phyloP scores from a whole-genome alignment of 345 rosid species.

The Arabidopsis arenosa region DNA sequence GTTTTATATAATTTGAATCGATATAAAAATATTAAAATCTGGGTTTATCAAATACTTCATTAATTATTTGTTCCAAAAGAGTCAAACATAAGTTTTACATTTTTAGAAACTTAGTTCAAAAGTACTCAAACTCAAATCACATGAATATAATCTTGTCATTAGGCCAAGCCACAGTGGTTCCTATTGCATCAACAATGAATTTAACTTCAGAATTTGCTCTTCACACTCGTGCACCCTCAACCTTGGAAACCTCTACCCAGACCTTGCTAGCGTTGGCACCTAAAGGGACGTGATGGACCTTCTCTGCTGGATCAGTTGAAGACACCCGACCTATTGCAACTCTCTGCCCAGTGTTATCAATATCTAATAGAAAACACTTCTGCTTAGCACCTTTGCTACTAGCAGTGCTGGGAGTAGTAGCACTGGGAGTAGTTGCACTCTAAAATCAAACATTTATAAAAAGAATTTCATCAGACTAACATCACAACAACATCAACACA shows the following conservation, averaged over 20 bases:
- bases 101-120: background rate
- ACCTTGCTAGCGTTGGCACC: background rate
- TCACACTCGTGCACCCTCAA: slow-evolving; percentile 15
- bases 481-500: background rate
- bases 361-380: background rate
- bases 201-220: background rate
- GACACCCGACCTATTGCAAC: background rate
- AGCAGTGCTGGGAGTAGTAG: background rate
- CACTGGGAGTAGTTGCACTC: background rate
- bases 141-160: too few species aligned
- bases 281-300: background rate
- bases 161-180: too few species aligned
- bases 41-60: too few species aligned
- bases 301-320: background rate
- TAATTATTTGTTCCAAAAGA: too few species aligned
- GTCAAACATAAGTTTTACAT: too few species aligned
- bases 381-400: background rate
- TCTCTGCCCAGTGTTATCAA: background rate
- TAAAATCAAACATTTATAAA: background rate
- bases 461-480: background rate
- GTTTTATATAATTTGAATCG: too few species aligned
- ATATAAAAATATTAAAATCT: too few species aligned
- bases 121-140: background rate
- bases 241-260: background rate
- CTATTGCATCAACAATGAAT: background rate